phyloP scores from a whole-genome alignment of 768 basidiomycete species.

The Naganishia vishniacii region DNA sequence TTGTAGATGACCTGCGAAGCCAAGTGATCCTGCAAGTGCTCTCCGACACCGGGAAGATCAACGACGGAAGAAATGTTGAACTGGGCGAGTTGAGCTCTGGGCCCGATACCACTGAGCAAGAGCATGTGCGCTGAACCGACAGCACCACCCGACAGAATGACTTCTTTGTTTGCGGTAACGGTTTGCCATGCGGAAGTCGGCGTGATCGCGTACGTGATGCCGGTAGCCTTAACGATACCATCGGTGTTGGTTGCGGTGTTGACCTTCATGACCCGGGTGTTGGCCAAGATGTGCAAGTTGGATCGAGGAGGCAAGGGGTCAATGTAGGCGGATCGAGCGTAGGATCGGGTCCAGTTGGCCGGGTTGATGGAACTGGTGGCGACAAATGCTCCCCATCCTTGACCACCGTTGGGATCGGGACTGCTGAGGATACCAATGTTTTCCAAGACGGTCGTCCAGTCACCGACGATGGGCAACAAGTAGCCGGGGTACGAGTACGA shows the following conservation, averaged over 20 bases:
- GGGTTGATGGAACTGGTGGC: conserved; percentile 61
- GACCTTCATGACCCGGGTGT: conserved; percentile 59
- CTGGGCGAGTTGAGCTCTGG: conserved; percentile 56
- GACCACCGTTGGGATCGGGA: conserved; percentile 54
- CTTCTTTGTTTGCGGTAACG: conserved; percentile 60
- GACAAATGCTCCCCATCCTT: conserved; percentile 56
- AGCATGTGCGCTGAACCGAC: conserved; percentile 56
- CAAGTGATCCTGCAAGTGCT: conserved; percentile 65
- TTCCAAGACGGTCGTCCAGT: conserved; percentile 58
- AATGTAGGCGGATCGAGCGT: conserved; percentile 63
- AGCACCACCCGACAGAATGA: conserved; percentile 54
- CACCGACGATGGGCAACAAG: conserved; percentile 54
- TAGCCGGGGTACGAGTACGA: conserved; percentile 38
- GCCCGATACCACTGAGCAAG: conserved; percentile 69
- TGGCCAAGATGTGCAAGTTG: conserved; percentile 62
- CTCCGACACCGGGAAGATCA: conserved; percentile 69
- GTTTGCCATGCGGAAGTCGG: conserved; percentile 45
- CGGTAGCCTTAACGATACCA: conserved; percentile 51
- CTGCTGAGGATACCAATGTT: conserved; percentile 52
- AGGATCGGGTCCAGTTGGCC: conserved; percentile 61
- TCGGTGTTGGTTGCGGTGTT: conserved; percentile 50
- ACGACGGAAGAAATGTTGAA: conserved; percentile 58
- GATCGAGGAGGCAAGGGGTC: conserved; percentile 60
- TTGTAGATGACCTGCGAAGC: conserved; percentile 50
- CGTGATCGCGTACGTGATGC: conserved; percentile 55